A percentile compares a stretch with the other conserved stretches of the same genome.
These are phyloP conservation scores for Globisporangium lucens DNA, from an alignment of 352 stramenopile genomes.

Conservation along the genomic window DNA sequence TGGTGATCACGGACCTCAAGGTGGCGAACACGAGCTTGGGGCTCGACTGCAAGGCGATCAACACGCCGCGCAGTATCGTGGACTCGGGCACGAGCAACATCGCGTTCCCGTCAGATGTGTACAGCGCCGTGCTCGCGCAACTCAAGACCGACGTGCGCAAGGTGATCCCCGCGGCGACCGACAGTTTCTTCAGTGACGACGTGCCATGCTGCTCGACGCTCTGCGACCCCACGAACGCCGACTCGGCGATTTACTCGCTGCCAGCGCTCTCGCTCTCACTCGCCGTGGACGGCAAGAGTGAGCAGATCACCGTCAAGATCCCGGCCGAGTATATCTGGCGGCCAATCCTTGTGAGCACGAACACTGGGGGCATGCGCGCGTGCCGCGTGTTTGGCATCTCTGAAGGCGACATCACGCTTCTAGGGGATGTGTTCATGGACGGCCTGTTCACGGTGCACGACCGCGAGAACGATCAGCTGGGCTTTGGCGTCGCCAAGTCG, in stretches of 20 bases:
- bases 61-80: slow-evolving; percentile 68
- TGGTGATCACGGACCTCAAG: slow-evolving; percentile 67
- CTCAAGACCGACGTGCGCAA: slow-evolving; percentile 53
- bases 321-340: slow-evolving; percentile 83
- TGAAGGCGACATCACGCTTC: slow-evolving; percentile 66
- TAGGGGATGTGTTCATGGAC: slow-evolving; percentile 86
- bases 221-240: slow-evolving; percentile 62
- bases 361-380: slow-evolving; percentile 25
- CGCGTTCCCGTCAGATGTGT: slow-evolving; percentile 67
- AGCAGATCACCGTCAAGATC: slow-evolving; percentile 76
- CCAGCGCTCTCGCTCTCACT: slow-evolving; percentile 63
- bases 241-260: slow-evolving; percentile 59
- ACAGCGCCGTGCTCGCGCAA: slow-evolving; percentile 49
- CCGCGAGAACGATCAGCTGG: slow-evolving; percentile 47
- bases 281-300: slow-evolving; percentile 37
- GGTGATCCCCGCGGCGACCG: slow-evolving; percentile 33
- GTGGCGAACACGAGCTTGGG: slow-evolving; percentile 42
- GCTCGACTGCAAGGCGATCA: slow-evolving; percentile 61
- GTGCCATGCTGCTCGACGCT: slow-evolving; percentile 61
- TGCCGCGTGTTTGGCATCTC: slow-evolving; percentile 84
- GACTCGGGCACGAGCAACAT: slow-evolving; percentile 82
- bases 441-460: slow-evolving; percentile 82
- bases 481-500: slow-evolving; percentile 60
- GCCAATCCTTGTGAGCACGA: slow-evolving; percentile 55
- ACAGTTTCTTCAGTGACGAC: slow-evolving; percentile 71